Percentiles rank a stretch among this genome's conserved stretches.
These are phyloP conservation scores for Collybiopsis confluens DNA, from an alignment of 768 basidiomycete species.

Conservation along the genomic window DNA sequence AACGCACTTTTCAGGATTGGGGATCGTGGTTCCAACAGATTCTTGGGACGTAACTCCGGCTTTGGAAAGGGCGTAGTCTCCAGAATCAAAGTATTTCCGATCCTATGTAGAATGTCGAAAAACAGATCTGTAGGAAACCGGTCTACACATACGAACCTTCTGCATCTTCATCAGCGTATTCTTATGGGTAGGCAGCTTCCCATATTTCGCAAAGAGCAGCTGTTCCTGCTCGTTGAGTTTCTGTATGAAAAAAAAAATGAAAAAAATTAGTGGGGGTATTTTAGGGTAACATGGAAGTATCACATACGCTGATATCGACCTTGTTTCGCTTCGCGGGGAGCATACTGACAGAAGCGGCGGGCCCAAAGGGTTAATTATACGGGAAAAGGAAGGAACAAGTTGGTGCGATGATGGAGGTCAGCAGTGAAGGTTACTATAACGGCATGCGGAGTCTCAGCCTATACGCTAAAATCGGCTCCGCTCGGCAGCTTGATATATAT, in stretches of 20 bases:
- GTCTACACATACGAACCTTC: slow-evolving; percentile 66
- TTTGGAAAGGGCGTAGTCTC: slow-evolving; percentile 96
- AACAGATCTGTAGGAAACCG: no score
- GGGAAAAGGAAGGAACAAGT: slow-evolving; percentile 23
- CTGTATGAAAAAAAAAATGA: slow-evolving; percentile 33
- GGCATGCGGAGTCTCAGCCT: no score
- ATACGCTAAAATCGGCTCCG: no score
- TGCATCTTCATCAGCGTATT: slow-evolving; percentile 92
- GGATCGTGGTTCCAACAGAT: slow-evolving; percentile 91
- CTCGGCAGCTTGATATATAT: not conserved
- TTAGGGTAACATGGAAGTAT: not conserved
- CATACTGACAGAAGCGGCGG: slow-evolving; percentile 40
- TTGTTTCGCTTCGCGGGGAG: slow-evolving; percentile 82
- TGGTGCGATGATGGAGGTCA: slow-evolving; percentile 19
- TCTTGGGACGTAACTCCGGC: slow-evolving; percentile 88
- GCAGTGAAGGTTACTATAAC: slow-evolving; percentile 12
- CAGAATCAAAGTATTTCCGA: slow-evolving; percentile 99
- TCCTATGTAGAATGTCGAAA: no score
- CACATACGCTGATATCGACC: slow-evolving; percentile 86
- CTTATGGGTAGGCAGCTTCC: slow-evolving; percentile 92
- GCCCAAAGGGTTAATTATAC: slow-evolving; percentile 12
- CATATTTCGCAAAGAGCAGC: slow-evolving; percentile 91
- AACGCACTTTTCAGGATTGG: slow-evolving; percentile 89
- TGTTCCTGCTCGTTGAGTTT: slow-evolving; percentile 86
- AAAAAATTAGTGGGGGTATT: not conserved